Evolutionary conservation across 805 yeast species (phyloP).

Genomic region (Helenozyma baotianmanensis): DNA sequence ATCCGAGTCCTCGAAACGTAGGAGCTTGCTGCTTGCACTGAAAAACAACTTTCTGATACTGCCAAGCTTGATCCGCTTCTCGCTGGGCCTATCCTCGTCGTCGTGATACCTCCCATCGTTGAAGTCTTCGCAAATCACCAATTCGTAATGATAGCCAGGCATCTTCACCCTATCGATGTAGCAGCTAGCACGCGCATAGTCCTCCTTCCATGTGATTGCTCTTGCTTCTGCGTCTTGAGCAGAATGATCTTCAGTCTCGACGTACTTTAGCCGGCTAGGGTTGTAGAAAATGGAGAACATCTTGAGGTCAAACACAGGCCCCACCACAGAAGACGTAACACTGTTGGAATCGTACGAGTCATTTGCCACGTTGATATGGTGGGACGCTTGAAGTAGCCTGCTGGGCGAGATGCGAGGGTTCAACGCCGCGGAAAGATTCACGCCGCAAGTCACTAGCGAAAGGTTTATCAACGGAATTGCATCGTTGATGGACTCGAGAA

Average conservation of each 20-base stretch:
- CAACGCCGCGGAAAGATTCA: constrained; percentile 47
- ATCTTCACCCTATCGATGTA: constrained; percentile 27
- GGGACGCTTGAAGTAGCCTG: constrained; percentile 58
- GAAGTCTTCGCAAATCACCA: constrained; percentile 52
- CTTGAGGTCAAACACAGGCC: constrained; percentile 56
- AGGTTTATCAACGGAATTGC: constrained; percentile 64
- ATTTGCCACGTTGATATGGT: constrained; percentile 39
- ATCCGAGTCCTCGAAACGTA: constrained; percentile 56
- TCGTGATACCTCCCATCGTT: constrained; percentile 75
- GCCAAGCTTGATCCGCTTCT: constrained; percentile 31
- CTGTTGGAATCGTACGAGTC: constrained; percentile 8
- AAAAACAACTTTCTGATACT: constrained; percentile 53
- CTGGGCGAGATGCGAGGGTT: constrained; percentile 60
- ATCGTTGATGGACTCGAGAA: constrained; percentile 56
- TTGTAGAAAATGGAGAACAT: constrained; percentile 62
- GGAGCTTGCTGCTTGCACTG: constrained; percentile 63
- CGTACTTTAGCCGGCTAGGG: constrained; percentile 37
- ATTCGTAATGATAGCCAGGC: constrained; percentile 35
- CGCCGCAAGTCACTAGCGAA: constrained; percentile 66
- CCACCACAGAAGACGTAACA: constrained; percentile 34
- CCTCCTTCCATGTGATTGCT: constrained; percentile 68
- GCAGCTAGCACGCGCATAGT: constrained; percentile 52
- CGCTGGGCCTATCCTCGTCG: constrained; percentile 39
- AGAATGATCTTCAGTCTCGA: constrained; percentile 10
- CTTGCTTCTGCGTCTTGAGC: background rate